phyloP scores from a whole-genome alignment of 2,329 filamentous ascomycete species.

The Helotiales sp. region DNA sequence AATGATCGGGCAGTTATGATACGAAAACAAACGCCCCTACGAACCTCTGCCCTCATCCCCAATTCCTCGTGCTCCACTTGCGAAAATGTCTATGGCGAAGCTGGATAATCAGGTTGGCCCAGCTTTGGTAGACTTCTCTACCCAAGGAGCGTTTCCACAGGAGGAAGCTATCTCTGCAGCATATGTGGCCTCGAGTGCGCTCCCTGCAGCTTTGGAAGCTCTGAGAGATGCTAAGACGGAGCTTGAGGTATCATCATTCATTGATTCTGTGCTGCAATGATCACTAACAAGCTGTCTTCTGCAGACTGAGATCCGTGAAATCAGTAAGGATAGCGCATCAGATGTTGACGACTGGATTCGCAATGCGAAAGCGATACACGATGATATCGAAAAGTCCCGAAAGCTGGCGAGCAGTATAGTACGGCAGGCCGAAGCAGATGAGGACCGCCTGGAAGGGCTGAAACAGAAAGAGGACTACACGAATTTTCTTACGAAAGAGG shows the following conservation, averaged over 20 bases:
- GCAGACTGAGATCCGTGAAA: slow-evolving; percentile 62
- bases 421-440: slow-evolving; percentile 68
- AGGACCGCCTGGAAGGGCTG: slow-evolving; percentile 41
- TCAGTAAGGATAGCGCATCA: slow-evolving; percentile 75
- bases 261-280: not conserved
- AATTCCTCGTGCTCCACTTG: too few relatives aligned
- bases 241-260: slow-evolving; percentile 43
- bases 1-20: too few relatives aligned
- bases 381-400: slow-evolving; percentile 80
- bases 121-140: slow-evolving; percentile 64
- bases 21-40: not conserved
- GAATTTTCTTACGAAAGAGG: slow-evolving; percentile 57
- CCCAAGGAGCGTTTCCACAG: slow-evolving; percentile 48
- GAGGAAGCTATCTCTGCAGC: slow-evolving; percentile 41
- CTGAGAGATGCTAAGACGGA: slow-evolving; percentile 44
- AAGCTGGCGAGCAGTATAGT: slow-evolving; percentile 80
- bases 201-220: slow-evolving; percentile 43
- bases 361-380: slow-evolving; percentile 80
- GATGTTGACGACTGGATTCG: slow-evolving; percentile 85
- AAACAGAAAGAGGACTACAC: slow-evolving; percentile 52
- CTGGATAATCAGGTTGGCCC: slow-evolving; percentile 44
- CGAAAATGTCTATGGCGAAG: slow-evolving; percentile 27
- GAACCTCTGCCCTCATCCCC: not conserved
- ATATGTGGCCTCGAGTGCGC: slow-evolving; percentile 29
- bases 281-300: slow-evolving; percentile 8